Evolutionary conservation across 306 rosid genomes (phyloP).

Genomic region (Cotoneaster glaucophyllus): DNA sequence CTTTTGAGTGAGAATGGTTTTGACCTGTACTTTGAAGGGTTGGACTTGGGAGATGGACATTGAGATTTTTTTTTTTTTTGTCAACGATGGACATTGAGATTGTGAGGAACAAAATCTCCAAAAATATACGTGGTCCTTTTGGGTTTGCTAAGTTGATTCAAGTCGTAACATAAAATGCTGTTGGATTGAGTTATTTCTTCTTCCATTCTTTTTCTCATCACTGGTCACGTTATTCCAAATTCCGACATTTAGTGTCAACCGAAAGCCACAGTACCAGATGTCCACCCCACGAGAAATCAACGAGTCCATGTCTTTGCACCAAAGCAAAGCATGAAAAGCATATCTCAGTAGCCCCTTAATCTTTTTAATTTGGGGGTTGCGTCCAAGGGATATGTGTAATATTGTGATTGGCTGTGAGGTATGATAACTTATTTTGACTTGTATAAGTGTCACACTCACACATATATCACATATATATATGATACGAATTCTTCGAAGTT

Average conservation of each 20-base stretch:
- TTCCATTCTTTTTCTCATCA: neutral
- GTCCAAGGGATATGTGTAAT: neutral
- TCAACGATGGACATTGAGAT: neutral
- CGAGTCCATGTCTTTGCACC: neutral
- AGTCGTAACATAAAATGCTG: neutral
- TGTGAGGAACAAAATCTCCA: neutral
- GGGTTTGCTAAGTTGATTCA: neutral
- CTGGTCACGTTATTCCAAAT: slow-evolving; percentile 4
- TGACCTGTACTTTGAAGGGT: neutral
- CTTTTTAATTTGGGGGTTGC: neutral
- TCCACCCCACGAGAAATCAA: neutral
- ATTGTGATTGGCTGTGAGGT: neutral
- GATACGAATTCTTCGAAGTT: neutral
- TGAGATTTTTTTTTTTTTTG: neutral
- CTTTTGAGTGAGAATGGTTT: neutral
- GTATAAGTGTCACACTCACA: neutral
- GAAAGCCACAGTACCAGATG: neutral
- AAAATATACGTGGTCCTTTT: neutral
- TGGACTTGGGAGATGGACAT: neutral
- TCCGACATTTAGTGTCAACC: slow-evolving; percentile 9
- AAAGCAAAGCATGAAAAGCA: neutral
- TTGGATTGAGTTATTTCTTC: neutral
- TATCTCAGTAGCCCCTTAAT: neutral
- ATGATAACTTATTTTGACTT: slow-evolving; percentile 2
- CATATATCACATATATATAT: neutral